These are phyloP conservation scores for Nemania bipapillata DNA, from an alignment of 2,329 filamentous ascomycete species.

Conservation along the genomic window DNA sequence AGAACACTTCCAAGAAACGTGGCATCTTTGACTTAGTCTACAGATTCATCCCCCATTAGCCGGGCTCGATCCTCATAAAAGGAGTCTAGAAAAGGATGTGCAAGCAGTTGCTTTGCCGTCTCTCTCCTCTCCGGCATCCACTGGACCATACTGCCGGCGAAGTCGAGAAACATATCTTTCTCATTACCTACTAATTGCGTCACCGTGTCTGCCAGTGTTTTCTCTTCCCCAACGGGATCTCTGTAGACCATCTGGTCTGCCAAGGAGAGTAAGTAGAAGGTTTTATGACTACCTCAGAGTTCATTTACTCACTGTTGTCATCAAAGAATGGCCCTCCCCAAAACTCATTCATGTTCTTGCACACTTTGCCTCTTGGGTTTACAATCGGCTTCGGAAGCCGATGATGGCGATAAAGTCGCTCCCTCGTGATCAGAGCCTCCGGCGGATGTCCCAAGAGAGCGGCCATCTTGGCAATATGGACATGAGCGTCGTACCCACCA, in stretches of 20 bases:
- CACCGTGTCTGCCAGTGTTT: constrained; percentile 11
- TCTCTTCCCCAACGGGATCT: background rate
- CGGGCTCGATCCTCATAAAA: background rate
- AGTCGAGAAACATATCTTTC: constrained; percentile 2
- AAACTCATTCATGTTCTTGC: constrained; percentile 12
- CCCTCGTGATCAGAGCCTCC: background rate
- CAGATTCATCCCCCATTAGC: background rate
- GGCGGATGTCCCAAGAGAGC: constrained; percentile 7
- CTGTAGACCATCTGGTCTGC: background rate
- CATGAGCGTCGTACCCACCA: background rate
- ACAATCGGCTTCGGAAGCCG: background rate
- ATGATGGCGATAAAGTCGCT: background rate
- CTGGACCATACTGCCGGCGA: background rate
- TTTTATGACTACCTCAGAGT: background rate
- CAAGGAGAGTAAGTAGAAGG: background rate
- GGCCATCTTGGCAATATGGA: constrained; percentile 3
- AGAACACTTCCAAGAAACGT: background rate
- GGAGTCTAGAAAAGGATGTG: background rate
- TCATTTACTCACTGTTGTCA: constrained; percentile 3
- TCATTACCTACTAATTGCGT: constrained; percentile 5
- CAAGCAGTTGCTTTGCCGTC: background rate
- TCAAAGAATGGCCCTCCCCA: constrained; percentile 13
- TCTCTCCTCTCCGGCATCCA: constrained; percentile 8
- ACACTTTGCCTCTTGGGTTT: background rate
- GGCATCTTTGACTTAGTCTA: background rate